Evolutionary conservation across 1,284 basidiomycete genomes (phyloP).

Genomic region (Abortiporus biennis): DNA sequence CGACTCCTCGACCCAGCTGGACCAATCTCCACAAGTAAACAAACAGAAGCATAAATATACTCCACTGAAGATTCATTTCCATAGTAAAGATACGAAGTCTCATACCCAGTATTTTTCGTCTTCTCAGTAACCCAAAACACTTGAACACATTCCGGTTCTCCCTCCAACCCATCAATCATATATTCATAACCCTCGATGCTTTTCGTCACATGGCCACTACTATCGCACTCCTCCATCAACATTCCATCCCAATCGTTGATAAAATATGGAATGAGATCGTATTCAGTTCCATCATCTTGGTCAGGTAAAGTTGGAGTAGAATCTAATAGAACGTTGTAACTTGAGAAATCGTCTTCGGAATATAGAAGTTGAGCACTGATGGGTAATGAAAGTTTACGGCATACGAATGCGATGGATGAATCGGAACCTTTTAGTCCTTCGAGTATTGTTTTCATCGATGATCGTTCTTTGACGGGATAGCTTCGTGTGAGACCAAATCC

Average conservation of each 20-base stretch:
- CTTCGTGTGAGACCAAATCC: slow-evolving; percentile 30
- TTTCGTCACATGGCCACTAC: neutral
- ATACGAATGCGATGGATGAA: neutral
- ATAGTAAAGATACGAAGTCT: neutral
- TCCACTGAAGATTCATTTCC: slow-evolving; percentile 1
- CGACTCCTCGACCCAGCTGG: neutral
- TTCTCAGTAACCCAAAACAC: neutral
- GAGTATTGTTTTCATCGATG: neutral
- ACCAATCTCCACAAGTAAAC: neutral
- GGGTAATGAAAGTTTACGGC: neutral
- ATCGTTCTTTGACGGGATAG: slow-evolving; percentile 28
- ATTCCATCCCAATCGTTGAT: neutral
- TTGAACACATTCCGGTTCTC: too few relatives aligned
- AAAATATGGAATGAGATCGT: neutral
- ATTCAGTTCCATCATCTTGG: neutral
- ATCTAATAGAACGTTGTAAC: too few relatives aligned
- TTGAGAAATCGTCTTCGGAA: too few relatives aligned
- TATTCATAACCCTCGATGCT: neutral
- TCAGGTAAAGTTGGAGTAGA: neutral
- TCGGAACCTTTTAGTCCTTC: neutral
- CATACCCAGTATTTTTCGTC: neutral
- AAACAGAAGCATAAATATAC: slow-evolving; percentile 1
- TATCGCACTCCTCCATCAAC: neutral
- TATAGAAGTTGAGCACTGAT: neutral
- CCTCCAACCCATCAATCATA: neutral